phyloP scores from a whole-genome alignment of 176 grass and related monocot species.

The Rhynchospora tenuis region DNA sequence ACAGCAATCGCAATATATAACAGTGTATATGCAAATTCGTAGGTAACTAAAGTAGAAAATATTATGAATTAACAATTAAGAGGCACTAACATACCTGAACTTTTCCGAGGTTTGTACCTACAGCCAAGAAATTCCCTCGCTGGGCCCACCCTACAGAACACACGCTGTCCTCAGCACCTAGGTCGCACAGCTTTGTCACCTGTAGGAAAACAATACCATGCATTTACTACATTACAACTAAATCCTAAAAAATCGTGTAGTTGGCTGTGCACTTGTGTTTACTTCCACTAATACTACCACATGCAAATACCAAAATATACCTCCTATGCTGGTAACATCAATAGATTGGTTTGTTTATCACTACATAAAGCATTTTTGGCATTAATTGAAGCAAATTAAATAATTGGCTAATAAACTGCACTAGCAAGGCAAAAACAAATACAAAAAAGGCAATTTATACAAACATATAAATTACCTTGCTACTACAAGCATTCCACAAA shows the following conservation, averaged over 20 bases:
- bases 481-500: constrained; percentile 98
- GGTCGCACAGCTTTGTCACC: constrained; percentile 97
- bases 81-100: constrained; percentile 51
- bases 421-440: neutral
- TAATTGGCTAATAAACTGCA: neutral
- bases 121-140: constrained; percentile 68
- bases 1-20: neutral
- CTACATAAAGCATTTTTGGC: neutral
- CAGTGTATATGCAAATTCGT: neutral
- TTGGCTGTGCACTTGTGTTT: neutral
- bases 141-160: constrained; percentile 97
- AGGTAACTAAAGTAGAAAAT: neutral
- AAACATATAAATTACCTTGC: constrained; percentile 49
- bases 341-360: neutral
- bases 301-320: neutral
- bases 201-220: constrained; percentile 20
- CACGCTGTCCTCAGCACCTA: constrained; percentile 75
- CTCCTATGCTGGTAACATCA: neutral
- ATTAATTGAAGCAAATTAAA: neutral
- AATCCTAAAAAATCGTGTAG: neutral
- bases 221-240: neutral
- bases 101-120: constrained; percentile 93
- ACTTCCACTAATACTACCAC: neutral
- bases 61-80: neutral
- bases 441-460: neutral